Evolutionary conservation across 1,284 basidiomycete species (phyloP).

Genomic region (Porphyrellus sp.): DNA sequence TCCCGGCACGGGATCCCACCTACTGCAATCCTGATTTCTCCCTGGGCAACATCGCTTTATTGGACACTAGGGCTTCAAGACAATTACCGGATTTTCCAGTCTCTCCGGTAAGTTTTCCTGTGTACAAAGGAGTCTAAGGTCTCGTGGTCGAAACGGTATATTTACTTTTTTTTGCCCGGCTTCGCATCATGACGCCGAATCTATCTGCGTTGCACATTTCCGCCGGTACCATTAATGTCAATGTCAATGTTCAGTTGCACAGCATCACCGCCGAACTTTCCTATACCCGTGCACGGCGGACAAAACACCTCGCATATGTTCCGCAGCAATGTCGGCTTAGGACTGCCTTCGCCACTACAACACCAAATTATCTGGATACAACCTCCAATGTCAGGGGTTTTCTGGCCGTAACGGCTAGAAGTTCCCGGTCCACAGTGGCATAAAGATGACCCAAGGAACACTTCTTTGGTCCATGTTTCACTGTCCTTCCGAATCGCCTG

Average conservation of each 20-base stretch:
- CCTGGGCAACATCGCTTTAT: too few relatives aligned
- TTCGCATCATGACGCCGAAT: too few relatives aligned
- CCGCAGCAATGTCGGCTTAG: neutral
- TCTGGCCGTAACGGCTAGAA: neutral
- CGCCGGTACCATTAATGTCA: too few relatives aligned
- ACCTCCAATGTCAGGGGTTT: neutral
- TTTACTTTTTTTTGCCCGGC: too few relatives aligned
- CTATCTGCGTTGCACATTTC: too few relatives aligned
- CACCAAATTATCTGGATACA: neutral
- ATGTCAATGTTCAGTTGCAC: neutral
- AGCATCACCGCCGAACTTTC: neutral
- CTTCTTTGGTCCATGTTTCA: neutral
- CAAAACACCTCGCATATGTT: conserved; percentile 3
- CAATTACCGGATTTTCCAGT: too few relatives aligned
- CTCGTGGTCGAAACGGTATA: too few relatives aligned
- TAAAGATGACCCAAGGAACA: neutral
- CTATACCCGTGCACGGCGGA: neutral
- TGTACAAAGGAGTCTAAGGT: too few relatives aligned
- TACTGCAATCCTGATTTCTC: too few relatives aligned
- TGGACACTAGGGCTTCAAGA: too few relatives aligned
- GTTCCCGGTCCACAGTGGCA: neutral
- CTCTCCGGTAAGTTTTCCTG: too few relatives aligned
- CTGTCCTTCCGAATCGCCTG: neutral
- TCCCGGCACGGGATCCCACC: too few relatives aligned
- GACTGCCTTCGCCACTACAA: neutral